Percentiles rank a stretch among this genome's conserved stretches.
phyloP scores from a whole-genome alignment of 345 rosid genomes.

The Combretum micranthum region DNA sequence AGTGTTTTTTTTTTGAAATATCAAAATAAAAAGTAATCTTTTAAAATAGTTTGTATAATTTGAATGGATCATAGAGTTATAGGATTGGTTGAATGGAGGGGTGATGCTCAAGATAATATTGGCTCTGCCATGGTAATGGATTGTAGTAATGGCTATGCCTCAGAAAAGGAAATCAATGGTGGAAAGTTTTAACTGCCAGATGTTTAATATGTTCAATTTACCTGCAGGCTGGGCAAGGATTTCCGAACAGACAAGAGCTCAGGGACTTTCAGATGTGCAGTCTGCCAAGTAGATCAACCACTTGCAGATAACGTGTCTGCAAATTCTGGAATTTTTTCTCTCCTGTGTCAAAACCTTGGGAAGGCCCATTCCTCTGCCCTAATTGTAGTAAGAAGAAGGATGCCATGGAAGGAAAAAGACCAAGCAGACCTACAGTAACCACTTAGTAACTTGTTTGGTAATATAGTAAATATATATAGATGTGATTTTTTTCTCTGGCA shows the following conservation, averaged over 20 bases:
- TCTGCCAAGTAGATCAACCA: conserved; percentile 87
- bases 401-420: conserved; percentile 98
- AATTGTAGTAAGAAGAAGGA: conserved; percentile 87
- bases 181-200: too few relatives aligned
- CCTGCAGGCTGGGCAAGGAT: conserved; percentile 82
- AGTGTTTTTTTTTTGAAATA: too few relatives aligned
- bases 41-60: too few relatives aligned
- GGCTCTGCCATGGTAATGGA: too few relatives aligned
- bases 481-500: conserved; percentile 30
- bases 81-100: too few relatives aligned
- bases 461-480: conserved; percentile 34
- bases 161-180: too few relatives aligned
- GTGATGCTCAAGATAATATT: too few relatives aligned
- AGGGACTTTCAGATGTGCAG: conserved; percentile 84
- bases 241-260: conserved; percentile 38
- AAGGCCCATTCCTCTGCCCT: conserved; percentile 88
- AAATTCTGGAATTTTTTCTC: conserved; percentile 58
- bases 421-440: conserved; percentile 43
- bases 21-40: too few relatives aligned
- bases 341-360: conserved; percentile 77
- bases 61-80: too few relatives aligned
- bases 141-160: too few relatives aligned
- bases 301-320: conserved; percentile 48
- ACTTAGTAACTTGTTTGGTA: conserved; percentile 31
- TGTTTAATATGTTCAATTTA: background rate